Percentiles rank a stretch among this genome's conserved stretches.
phyloP scores from a whole-genome alignment of 176 grass and related monocot species.

The Echinochloa phyllopogon region DNA sequence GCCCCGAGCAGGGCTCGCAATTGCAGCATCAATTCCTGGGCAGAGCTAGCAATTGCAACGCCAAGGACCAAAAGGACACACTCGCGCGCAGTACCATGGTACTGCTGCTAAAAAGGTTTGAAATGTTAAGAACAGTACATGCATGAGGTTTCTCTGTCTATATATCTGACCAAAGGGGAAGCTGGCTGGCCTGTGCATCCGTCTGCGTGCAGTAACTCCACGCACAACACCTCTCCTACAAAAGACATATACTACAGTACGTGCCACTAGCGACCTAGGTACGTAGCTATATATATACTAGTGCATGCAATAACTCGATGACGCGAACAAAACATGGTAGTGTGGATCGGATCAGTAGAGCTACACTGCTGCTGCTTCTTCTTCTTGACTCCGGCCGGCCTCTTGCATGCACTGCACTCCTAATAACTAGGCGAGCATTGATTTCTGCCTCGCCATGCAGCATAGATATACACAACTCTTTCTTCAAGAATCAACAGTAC shows the following conservation, averaged over 20 bases:
- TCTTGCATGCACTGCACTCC: slow-evolving; percentile 13
- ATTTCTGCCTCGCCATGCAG: slow-evolving; percentile 20
- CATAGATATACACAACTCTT: slow-evolving; percentile 29
- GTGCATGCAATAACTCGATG: slow-evolving; percentile 55
- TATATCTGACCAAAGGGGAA: slow-evolving; percentile 12
- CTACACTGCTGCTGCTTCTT: neutral
- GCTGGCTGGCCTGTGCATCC: slow-evolving; percentile 11
- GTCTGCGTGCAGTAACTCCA: slow-evolving; percentile 45
- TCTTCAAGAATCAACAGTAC: slow-evolving; percentile 45
- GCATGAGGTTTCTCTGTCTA: neutral
- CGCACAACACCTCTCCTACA: slow-evolving; percentile 13
- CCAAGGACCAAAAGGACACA: neutral
- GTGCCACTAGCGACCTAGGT: neutral
- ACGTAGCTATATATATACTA: neutral
- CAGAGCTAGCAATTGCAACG: neutral
- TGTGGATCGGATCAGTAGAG: neutral
- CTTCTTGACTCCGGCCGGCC: neutral
- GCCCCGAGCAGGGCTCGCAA: neutral
- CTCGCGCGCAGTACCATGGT: neutral
- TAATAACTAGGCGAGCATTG: slow-evolving; percentile 51
- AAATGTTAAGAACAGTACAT: slow-evolving; percentile 27
- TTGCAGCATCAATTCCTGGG: slow-evolving; percentile 15
- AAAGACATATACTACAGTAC: neutral
- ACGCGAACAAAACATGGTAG: slow-evolving; percentile 36
- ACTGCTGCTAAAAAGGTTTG: slow-evolving; percentile 26